Evolutionary conservation across 306 rosid genomes (phyloP).

Genomic region (Vigna angularis): DNA sequence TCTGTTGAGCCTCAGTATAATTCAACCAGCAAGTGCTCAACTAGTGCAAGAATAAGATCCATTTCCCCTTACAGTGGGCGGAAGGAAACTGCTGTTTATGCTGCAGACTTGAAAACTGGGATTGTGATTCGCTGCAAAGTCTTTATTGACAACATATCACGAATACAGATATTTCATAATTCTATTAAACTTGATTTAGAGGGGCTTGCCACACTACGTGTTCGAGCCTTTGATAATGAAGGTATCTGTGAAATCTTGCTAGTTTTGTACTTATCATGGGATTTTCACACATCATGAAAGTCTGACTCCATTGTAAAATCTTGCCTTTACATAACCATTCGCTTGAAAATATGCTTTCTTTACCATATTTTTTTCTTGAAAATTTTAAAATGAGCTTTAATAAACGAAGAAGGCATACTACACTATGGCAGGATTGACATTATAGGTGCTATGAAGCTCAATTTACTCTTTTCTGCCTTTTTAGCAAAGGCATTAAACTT

Average conservation of each 20-base stretch:
- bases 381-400: constrained; percentile 18
- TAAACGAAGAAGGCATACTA: constrained; percentile 22
- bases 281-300: constrained; percentile 22
- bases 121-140: constrained; percentile 88
- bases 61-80: constrained; percentile 85
- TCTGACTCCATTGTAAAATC: neutral
- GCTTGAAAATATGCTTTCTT: constrained; percentile 31
- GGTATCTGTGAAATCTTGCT: constrained; percentile 53
- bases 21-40: constrained; percentile 81
- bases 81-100: constrained; percentile 97
- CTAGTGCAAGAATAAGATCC: constrained; percentile 84
- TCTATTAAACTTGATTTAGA: constrained; percentile 94
- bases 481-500: constrained; percentile 4
- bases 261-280: neutral
- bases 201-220: constrained; percentile 90
- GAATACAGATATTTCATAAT: constrained; percentile 88
- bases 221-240: constrained; percentile 89
- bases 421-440: neutral
- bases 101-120: constrained; percentile 78
- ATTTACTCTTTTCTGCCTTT: constrained; percentile 19
- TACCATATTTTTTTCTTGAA: constrained; percentile 27
- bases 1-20: constrained; percentile 84
- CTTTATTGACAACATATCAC: constrained; percentile 80
- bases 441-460: constrained; percentile 4
- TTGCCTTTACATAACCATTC: constrained; percentile 15